Evolutionary conservation across 2,329 filamentous ascomycete species (phyloP).

Genomic region (Arthrobotrys musiformis): DNA sequence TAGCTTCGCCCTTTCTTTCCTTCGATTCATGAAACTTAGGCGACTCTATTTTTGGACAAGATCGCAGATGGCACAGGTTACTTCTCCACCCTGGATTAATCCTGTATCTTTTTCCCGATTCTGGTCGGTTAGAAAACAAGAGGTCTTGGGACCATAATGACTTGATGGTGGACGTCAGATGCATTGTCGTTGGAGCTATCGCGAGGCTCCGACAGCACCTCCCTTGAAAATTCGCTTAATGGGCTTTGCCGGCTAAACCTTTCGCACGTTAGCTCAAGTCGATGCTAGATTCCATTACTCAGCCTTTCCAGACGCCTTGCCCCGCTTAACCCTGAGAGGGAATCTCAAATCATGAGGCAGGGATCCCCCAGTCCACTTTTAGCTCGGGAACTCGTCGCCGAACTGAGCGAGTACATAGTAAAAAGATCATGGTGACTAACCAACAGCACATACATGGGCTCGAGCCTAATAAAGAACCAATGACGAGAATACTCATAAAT

Average conservation of each 20-base stretch:
- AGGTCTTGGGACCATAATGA: conserved; percentile 18
- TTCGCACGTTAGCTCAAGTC: not conserved
- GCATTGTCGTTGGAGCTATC: conserved; percentile 11
- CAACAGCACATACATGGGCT: not conserved
- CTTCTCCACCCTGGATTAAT: not conserved
- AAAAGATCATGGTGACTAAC: conserved; percentile 34
- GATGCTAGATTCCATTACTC: conserved; percentile 35
- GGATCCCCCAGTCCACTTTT: conserved; percentile 19
- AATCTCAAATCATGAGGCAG: conserved; percentile 55
- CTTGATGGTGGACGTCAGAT: not conserved
- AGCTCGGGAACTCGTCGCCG: conserved; percentile 43
- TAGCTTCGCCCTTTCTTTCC: not conserved
- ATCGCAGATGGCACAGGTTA: not conserved
- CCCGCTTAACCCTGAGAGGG: conserved; percentile 30
- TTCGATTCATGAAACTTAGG: conserved; percentile 13
- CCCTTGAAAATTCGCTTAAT: conserved; percentile 11
- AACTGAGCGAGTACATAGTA: conserved; percentile 25
- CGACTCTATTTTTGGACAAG: conserved; percentile 30
- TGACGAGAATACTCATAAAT: too few relatives aligned
- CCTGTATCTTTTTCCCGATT: conserved; percentile 39
- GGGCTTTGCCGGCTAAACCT: conserved; percentile 16
- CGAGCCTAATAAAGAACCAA: too few relatives aligned
- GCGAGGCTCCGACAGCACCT: conserved; percentile 27
- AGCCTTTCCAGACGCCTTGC: conserved; percentile 45
- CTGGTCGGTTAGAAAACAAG: conserved; percentile 20